phyloP scores from a whole-genome alignment of 2,329 filamentous ascomycete genomes.

The Pseudocercospora cruenta region DNA sequence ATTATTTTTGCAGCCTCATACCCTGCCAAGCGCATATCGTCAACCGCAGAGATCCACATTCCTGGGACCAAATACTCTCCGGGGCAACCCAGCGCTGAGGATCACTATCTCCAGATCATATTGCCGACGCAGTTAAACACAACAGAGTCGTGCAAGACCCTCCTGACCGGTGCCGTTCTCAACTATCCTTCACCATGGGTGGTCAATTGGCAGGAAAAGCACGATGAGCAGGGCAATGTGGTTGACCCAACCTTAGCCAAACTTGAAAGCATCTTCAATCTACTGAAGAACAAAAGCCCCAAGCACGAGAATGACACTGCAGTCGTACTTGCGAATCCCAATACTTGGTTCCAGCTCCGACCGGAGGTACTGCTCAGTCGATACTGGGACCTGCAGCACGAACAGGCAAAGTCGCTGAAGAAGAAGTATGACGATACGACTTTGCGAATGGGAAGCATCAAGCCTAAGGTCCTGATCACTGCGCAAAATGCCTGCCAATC shows the following conservation, averaged over 20 bases:
- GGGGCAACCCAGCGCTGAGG: not conserved
- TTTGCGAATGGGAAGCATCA: not conserved
- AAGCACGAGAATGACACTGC: slow-evolving; percentile 15
- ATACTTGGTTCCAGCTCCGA: slow-evolving; percentile 22
- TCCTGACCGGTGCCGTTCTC: slow-evolving; percentile 18
- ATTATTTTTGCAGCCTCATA: not conserved
- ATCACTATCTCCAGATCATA: slow-evolving; percentile 22
- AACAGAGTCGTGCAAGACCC: slow-evolving; percentile 19
- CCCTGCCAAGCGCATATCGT: not conserved
- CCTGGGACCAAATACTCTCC: not conserved
- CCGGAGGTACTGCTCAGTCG: slow-evolving; percentile 21
- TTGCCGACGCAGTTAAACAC: slow-evolving; percentile 9
- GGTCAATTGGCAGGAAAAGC: slow-evolving; percentile 7
- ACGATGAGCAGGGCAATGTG: not conserved
- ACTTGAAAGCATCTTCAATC: slow-evolving; percentile 12
- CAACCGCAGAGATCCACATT: not conserved
- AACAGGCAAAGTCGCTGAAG: not conserved
- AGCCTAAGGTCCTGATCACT: slow-evolving; percentile 17
- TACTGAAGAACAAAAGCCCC: slow-evolving; percentile 8
- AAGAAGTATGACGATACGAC: not conserved
- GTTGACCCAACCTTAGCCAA: slow-evolving; percentile 10
- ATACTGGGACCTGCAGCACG: slow-evolving; percentile 12
- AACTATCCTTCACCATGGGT: slow-evolving; percentile 21
- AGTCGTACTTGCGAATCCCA: slow-evolving; percentile 15
- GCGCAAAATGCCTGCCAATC: slow-evolving; percentile 11